A percentile compares a stretch with the other conserved stretches of the same genome.
phyloP scores from a whole-genome alignment of 257 asterid species.

The Verbena officinalis region DNA sequence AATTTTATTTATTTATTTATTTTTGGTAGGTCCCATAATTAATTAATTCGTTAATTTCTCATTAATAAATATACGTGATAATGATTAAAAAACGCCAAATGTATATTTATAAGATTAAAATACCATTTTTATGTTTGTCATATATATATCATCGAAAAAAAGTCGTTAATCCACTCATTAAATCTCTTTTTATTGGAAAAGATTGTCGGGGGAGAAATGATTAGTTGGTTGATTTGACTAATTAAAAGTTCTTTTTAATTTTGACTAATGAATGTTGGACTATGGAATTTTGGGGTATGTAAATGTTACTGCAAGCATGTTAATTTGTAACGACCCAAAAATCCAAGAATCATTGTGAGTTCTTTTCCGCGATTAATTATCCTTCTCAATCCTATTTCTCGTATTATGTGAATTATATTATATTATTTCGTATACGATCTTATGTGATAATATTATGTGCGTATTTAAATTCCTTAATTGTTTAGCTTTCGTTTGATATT shows the following conservation, averaged over 20 bases:
- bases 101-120: neutral
- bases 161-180: constrained; percentile 25
- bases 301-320: neutral
- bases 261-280: neutral
- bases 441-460: too few species aligned
- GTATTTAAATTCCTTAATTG: too few species aligned
- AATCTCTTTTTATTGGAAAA: constrained; percentile 18
- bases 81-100: neutral
- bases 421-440: too few species aligned
- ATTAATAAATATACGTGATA: constrained; percentile 7
- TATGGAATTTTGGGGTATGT: neutral
- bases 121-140: too few species aligned
- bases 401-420: too few species aligned
- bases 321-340: neutral
- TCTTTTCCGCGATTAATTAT: too few species aligned
- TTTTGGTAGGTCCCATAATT: neutral
- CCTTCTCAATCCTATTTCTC: too few species aligned
- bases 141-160: neutral
- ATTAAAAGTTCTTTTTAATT: neutral
- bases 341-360: too few species aligned
- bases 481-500: too few species aligned
- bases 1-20: constrained; percentile 17
- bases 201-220: constrained; percentile 32
- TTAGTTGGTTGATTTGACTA: constrained; percentile 42
- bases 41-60: neutral